phyloP scores from a whole-genome alignment of 768 basidiomycete genomes.

The Hortiboletus campestris region DNA sequence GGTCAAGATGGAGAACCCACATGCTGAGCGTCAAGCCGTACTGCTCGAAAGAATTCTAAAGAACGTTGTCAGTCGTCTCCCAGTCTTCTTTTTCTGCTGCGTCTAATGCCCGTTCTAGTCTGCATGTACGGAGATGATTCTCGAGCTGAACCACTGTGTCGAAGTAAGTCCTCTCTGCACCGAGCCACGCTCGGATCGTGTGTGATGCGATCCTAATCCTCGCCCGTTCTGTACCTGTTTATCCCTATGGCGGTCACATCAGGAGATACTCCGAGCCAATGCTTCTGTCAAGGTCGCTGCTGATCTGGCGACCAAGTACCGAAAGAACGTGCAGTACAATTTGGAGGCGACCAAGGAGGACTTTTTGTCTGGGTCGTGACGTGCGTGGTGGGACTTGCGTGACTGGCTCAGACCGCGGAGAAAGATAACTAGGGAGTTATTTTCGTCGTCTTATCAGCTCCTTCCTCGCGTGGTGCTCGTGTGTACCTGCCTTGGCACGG shows the following conservation, averaged over 20 bases:
- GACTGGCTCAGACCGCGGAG: background rate
- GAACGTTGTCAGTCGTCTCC: slow-evolving; percentile 62
- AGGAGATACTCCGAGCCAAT: slow-evolving; percentile 83
- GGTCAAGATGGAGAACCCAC: slow-evolving; percentile 84
- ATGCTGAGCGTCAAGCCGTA: slow-evolving; percentile 89
- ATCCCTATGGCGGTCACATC: background rate
- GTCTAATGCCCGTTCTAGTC: slow-evolving; percentile 52
- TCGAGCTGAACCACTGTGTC: slow-evolving; percentile 85
- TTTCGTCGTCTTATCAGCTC: background rate
- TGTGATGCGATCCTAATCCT: background rate
- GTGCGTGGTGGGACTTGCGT: background rate
- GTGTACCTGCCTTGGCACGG: background rate
- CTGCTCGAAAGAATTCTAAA: slow-evolving; percentile 88
- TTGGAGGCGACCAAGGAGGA: slow-evolving; percentile 63
- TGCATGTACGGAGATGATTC: slow-evolving; percentile 88
- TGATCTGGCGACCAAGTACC: slow-evolving; percentile 81
- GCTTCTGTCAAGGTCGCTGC: slow-evolving; percentile 76
- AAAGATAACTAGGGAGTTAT: background rate
- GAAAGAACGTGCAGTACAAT: slow-evolving; percentile 92
- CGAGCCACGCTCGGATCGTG: background rate
- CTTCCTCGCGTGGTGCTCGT: background rate
- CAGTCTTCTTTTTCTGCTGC: background rate
- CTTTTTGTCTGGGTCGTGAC: background rate
- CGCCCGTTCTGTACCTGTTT: background rate
- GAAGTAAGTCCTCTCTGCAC: slow-evolving; percentile 49